Evolutionary conservation across 768 basidiomycete genomes (phyloP).

Genomic region (Russula virescens): DNA sequence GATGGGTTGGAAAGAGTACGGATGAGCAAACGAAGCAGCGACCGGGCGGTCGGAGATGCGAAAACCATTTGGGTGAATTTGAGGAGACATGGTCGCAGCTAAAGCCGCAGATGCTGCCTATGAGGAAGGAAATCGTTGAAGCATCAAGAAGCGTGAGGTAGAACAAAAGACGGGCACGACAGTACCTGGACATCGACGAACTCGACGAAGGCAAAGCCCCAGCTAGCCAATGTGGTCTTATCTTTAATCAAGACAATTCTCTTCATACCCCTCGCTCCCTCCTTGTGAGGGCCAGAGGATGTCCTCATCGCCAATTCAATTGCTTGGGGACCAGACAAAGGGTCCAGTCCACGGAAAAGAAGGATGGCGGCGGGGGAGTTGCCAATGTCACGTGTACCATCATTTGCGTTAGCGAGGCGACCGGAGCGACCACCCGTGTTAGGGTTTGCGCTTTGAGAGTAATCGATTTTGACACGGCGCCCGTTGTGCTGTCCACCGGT

Average conservation of each 20-base stretch:
- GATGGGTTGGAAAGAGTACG: conserved; percentile 82
- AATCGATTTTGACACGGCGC: conserved; percentile 91
- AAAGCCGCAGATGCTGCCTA: conserved; percentile 81
- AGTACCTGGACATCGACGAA: conserved; percentile 77
- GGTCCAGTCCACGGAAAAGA: conserved; percentile 86
- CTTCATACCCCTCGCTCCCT: conserved; percentile 82
- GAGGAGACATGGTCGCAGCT: conserved; percentile 80
- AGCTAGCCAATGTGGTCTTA: conserved; percentile 78
- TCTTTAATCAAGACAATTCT: conserved; percentile 88
- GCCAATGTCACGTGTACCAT: conserved; percentile 95
- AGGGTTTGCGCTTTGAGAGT: conserved; percentile 78
- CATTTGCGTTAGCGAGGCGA: conserved; percentile 66
- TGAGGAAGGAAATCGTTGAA: conserved; percentile 18
- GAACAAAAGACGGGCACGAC: conserved; percentile 14
- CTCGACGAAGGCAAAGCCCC: conserved; percentile 93
- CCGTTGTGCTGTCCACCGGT: conserved; percentile 67
- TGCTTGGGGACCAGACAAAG: conserved; percentile 80
- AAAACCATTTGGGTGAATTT: conserved; percentile 89
- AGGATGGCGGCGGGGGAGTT: conserved; percentile 76
- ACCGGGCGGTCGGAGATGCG: conserved; percentile 84
- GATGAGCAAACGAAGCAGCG: conserved; percentile 89
- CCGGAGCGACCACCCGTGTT: conserved; percentile 55
- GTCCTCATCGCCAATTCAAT: conserved; percentile 78
- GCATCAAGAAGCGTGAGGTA: conserved; percentile 11
- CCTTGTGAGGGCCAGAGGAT: conserved; percentile 70